phyloP scores from a whole-genome alignment of 257 asterid genomes.

The Penstemon davidsonii region DNA sequence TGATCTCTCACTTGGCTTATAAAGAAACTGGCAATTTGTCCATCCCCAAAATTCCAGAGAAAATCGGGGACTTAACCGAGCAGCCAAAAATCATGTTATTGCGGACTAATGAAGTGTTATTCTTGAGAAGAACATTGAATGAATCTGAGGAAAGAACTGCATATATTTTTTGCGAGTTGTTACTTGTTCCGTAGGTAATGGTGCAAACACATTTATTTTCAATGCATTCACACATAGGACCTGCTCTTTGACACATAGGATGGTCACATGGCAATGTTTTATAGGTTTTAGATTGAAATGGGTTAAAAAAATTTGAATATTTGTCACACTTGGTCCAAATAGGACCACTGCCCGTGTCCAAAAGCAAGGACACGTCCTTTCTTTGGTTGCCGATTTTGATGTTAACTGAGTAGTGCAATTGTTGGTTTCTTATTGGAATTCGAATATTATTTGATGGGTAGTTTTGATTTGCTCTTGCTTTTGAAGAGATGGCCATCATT shows the following conservation, averaged over 20 bases:
- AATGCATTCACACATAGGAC: constrained; percentile 7
- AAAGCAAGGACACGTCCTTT: constrained; percentile 22
- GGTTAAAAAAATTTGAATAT: background rate
- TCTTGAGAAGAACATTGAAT: constrained; percentile 2
- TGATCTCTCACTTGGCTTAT: constrained; percentile 21
- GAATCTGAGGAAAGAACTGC: constrained; percentile 22
- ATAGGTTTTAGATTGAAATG: constrained; percentile 5
- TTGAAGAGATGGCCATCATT: constrained; percentile 27
- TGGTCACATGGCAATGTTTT: constrained; percentile 15
- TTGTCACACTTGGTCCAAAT: constrained; percentile 28
- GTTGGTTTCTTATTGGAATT: constrained; percentile 10
- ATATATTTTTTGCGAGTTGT: background rate
- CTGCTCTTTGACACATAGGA: background rate
- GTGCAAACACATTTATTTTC: constrained; percentile 17
- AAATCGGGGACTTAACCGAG: constrained; percentile 15
- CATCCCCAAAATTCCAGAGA: constrained; percentile 28
- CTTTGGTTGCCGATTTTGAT: constrained; percentile 20
- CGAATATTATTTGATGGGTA: background rate
- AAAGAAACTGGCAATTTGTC: constrained; percentile 17
- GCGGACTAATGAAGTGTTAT: background rate
- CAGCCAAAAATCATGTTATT: constrained; percentile 29
- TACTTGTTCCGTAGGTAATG: background rate
- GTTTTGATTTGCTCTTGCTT: constrained; percentile 9
- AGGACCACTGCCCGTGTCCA: constrained; percentile 27
- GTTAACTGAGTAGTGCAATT: constrained; percentile 13